Evolutionary conservation across 2,329 filamentous ascomycete species (phyloP).

Genomic region (Fusarium tanahbumbuense): DNA sequence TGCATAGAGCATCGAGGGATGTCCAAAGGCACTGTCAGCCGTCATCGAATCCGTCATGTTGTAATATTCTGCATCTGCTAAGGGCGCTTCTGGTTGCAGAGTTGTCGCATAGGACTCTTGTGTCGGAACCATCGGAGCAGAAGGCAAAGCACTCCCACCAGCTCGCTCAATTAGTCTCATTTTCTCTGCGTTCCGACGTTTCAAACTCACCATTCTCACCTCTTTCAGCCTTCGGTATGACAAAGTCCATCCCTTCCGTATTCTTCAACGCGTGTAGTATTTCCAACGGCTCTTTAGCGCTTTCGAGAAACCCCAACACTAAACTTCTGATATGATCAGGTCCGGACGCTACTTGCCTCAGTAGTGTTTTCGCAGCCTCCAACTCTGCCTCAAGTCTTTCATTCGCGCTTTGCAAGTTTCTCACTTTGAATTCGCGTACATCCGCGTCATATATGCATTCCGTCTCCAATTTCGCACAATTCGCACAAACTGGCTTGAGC

Average conservation of each 20-base stretch:
- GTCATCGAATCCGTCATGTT: not conserved
- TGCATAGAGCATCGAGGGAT: not conserved
- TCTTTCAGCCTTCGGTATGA: accelerated
- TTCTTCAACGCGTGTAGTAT: not conserved
- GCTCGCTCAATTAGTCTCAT: not conserved
- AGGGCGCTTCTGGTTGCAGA: not conserved
- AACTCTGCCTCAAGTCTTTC: not conserved
- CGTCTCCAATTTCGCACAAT: not conserved
- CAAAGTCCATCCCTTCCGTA: not conserved
- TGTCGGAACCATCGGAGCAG: accelerated
- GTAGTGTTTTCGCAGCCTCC: not conserved
- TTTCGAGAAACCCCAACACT: not conserved
- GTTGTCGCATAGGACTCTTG: too few species aligned
- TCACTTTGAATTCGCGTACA: not conserved
- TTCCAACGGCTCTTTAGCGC: not conserved
- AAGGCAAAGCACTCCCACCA: not conserved
- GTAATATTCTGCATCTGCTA: not conserved
- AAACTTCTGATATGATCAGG: not conserved
- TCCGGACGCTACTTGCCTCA: not conserved
- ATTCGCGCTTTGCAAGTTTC: not conserved
- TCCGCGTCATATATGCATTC: conserved; percentile 22
- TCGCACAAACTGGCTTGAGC: not conserved
- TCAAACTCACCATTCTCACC: not conserved
- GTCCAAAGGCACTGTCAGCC: not conserved
- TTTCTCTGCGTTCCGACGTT: accelerated